Conservation (phyloP, 1,284 basidiomycete species). For the Ceratobasidium sp. region DNA sequence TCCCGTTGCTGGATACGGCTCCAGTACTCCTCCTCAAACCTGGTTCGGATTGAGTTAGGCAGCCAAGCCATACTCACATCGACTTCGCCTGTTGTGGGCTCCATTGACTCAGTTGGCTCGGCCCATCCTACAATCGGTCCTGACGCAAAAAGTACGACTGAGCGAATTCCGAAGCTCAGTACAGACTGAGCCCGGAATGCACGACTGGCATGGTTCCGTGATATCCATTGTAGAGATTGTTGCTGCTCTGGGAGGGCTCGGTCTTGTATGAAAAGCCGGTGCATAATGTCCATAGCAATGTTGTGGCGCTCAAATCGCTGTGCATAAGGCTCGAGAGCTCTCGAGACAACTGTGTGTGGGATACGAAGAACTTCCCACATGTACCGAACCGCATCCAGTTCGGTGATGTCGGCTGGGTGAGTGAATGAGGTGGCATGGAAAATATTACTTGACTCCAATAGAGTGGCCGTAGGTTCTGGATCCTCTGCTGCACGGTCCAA, state of each 20-base stretch:
- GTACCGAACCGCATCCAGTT: not conserved
- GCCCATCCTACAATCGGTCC: too few relatives aligned
- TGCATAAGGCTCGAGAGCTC: not conserved
- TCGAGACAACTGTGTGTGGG: not conserved
- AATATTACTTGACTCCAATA: not conserved
- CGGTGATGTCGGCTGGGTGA: not conserved
- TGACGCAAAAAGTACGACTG: not conserved
- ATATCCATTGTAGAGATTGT: not conserved
- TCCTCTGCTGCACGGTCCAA: not conserved
- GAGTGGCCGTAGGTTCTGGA: not conserved
- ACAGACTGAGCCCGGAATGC: too few relatives aligned
- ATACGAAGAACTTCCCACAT: not conserved
- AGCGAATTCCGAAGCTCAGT: not conserved
- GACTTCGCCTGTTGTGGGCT: too few relatives aligned
- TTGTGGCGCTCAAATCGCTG: not conserved
- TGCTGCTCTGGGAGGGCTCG: not conserved
- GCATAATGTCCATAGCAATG: not conserved
- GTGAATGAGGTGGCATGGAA: not conserved
- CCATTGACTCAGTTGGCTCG: too few relatives aligned
- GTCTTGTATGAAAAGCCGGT: not conserved
- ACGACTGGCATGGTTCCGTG: too few relatives aligned
- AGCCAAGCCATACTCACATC: too few relatives aligned
- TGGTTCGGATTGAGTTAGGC: too few relatives aligned
- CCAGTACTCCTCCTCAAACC: too few relatives aligned
- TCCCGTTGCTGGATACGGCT: too few relatives aligned